Evolutionary conservation across 2,329 filamentous ascomycete genomes (phyloP).

Genomic region (Zymoseptoria crescenta): DNA sequence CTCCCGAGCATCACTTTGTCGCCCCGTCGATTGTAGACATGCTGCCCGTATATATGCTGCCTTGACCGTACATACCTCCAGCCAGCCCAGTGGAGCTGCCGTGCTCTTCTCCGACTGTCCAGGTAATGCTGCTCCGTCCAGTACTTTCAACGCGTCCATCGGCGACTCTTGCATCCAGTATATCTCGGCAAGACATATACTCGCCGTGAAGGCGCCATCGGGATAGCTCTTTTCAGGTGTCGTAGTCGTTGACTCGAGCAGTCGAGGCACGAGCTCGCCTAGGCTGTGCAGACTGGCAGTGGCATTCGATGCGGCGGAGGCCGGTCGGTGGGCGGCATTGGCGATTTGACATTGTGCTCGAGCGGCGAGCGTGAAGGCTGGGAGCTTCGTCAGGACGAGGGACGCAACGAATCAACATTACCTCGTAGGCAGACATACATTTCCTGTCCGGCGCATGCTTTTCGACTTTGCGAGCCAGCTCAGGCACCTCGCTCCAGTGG

Average conservation of each 20-base stretch:
- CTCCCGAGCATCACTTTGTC: conserved; percentile 16
- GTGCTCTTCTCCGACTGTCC: conserved; percentile 2
- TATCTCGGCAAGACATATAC: conserved; percentile 76
- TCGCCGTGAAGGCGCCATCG: conserved; percentile 63
- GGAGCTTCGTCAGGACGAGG: conserved; percentile 1
- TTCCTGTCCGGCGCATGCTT: conserved; percentile 83
- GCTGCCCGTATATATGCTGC: conserved; percentile 23
- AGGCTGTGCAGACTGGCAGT: conserved; percentile 27
- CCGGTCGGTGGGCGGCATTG: conserved; percentile 37
- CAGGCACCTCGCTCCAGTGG: conserved; percentile 77
- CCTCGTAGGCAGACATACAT: conserved; percentile 51
- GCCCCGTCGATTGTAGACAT: conserved; percentile 21
- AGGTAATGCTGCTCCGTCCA: conserved; percentile 27
- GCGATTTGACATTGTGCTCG: conserved; percentile 41
- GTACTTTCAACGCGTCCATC: conserved; percentile 45
- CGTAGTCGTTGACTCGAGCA: conserved; percentile 29
- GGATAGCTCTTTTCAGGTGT: conserved; percentile 26
- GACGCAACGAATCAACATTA: neutral
- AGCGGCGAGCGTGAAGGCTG: conserved; percentile 41
- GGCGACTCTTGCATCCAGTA: conserved; percentile 67
- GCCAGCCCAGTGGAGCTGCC: conserved; percentile 52
- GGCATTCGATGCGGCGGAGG: conserved; percentile 34
- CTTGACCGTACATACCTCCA: conserved; percentile 57
- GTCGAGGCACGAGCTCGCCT: conserved; percentile 33
- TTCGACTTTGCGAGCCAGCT: conserved; percentile 83